Conservation (phyloP, 345 rosid genomes). For the Murraya koenigii region DNA sequence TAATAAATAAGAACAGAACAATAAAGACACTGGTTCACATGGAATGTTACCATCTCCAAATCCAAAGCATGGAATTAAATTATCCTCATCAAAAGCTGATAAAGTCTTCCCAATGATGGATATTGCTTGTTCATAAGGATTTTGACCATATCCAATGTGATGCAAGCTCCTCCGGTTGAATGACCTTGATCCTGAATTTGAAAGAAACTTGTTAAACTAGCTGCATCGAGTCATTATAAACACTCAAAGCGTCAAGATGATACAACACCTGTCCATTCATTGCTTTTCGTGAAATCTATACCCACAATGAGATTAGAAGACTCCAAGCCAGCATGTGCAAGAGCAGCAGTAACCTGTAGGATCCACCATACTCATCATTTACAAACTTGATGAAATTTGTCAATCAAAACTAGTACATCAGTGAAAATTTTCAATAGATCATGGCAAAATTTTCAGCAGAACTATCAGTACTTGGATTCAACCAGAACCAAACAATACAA, state of each 20-base stretch:
- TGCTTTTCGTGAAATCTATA: constrained; percentile 95
- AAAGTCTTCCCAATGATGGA: constrained; percentile 75
- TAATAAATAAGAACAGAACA: not conserved
- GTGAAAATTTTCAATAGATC: not conserved
- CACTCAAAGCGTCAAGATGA: not conserved
- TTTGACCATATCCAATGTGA: constrained; percentile 49
- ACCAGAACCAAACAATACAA: not conserved
- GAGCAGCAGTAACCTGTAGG: constrained; percentile 77
- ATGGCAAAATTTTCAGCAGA: not conserved
- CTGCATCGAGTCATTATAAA: constrained; percentile 5
- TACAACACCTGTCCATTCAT: constrained; percentile 86
- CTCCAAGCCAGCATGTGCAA: constrained; percentile 83
- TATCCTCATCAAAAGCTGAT: constrained; percentile 74
- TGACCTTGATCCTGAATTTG: constrained; percentile 59
- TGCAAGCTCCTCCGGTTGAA: constrained; percentile 67
- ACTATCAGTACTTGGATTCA: not conserved
- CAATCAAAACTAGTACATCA: not conserved
- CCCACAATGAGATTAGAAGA: constrained; percentile 93
- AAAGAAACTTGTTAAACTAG: constrained; percentile 18
- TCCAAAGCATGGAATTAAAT: constrained; percentile 80
- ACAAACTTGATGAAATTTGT: not conserved
- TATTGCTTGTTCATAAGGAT: constrained; percentile 83
- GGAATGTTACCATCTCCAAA: constrained; percentile 60
- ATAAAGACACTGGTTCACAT: not conserved
- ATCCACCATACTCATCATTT: constrained; percentile 5